Percentiles rank a stretch among this genome's conserved stretches.
Evolutionary conservation across 208 protist species (phyloP).

Genomic region (Porcisia deanei): DNA sequence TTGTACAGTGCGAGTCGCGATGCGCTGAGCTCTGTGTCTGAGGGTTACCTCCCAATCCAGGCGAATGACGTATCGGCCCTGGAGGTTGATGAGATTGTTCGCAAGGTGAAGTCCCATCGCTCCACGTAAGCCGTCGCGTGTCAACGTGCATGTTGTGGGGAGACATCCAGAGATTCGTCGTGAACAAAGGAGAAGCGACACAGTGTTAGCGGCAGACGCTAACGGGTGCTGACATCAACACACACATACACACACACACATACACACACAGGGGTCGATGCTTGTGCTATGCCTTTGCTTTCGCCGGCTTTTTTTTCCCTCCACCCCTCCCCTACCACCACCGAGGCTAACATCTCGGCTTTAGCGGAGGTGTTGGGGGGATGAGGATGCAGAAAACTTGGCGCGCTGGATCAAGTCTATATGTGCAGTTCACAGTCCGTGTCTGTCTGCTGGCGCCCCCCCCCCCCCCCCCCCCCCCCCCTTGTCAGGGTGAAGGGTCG

Average conservation of each 20-base stretch:
- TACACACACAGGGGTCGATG: neutral
- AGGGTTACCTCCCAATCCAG: constrained; percentile 90
- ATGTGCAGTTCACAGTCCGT: no score
- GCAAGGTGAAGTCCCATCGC: constrained; percentile 48
- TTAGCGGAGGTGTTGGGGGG: no score
- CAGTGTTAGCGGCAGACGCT: neutral
- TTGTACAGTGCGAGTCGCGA: constrained; percentile 85
- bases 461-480: no score
- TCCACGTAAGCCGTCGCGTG: neutral
- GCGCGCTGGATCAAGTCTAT: no score
- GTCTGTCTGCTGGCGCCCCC: no score
- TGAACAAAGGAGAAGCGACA: neutral
- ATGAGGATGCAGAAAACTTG: no score
- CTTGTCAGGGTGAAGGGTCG: no score
- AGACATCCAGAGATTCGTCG: neutral
- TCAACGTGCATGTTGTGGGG: neutral
- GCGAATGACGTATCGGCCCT: constrained; percentile 79
- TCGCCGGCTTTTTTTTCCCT: no score
- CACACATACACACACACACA: neutral
- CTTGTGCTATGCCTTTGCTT: neutral
- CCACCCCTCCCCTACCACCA: no score
- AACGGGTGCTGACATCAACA: neutral
- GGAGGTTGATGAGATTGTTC: constrained; percentile 56
- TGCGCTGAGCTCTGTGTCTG: constrained; percentile 61
- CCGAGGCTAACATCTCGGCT: no score